phyloP scores from a whole-genome alignment of 345 rosid species.

The Salix exigua region DNA sequence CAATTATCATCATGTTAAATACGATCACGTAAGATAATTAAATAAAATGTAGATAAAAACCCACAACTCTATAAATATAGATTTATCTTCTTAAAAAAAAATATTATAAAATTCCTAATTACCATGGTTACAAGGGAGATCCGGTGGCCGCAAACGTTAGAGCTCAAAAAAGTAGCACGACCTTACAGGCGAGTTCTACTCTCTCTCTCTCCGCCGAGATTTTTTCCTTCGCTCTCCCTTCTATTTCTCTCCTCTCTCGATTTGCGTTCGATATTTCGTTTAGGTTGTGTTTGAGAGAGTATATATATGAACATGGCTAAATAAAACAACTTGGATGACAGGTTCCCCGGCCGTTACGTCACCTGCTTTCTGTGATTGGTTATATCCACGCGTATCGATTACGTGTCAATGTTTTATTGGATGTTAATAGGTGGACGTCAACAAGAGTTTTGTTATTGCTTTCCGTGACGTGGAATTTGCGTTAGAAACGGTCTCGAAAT shows the following conservation, averaged over 20 bases:
- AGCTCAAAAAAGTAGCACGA: constrained; percentile 12
- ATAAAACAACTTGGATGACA: not conserved
- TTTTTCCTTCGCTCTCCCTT: not conserved
- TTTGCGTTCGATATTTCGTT: not conserved
- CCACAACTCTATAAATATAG: not conserved
- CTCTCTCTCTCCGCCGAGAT: constrained; percentile 11
- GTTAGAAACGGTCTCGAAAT: not conserved
- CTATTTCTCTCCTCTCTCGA: not conserved
- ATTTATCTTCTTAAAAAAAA: not conserved
- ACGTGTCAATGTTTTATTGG: not conserved
- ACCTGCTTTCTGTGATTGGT: constrained; percentile 23
- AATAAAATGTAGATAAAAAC: not conserved
- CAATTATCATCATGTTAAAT: not conserved
- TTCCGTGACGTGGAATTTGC: not conserved
- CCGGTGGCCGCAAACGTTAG: constrained; percentile 19
- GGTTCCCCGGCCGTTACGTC: constrained; percentile 18
- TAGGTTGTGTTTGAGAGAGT: not conserved
- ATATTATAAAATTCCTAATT: not conserved
- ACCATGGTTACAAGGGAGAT: constrained; percentile 37
- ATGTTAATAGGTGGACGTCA: not conserved
- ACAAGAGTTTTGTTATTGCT: not conserved
- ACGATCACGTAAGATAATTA: not conserved
- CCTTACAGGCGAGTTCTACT: not conserved
- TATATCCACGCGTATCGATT: not conserved
- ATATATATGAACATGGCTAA: not conserved